Conservation (phyloP, 495 filamentous ascomycete species). For the Usnea hakonensis region DNA sequence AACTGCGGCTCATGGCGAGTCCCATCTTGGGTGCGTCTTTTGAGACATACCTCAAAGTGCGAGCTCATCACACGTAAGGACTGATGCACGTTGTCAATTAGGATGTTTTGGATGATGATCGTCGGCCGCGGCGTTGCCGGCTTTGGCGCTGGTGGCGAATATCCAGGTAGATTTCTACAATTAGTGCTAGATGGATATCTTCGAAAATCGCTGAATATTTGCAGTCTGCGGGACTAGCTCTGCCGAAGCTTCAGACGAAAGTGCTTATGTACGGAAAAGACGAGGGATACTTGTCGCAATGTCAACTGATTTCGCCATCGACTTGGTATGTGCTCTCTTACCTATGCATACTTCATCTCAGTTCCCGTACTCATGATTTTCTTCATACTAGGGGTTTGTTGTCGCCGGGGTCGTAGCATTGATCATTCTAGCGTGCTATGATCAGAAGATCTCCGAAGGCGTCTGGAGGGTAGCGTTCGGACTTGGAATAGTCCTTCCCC, state of each 20-base stretch:
- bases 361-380: neutral
- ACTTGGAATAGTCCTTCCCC: conserved; percentile 2
- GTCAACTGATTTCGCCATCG: conserved; percentile 6
- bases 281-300: conserved; percentile 1
- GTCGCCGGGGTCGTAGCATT: neutral
- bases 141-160: conserved; percentile 33
- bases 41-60: too few relatives aligned
- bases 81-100: neutral
- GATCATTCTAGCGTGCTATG: neutral
- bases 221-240: conserved; percentile 5
- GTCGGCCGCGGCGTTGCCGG: conserved; percentile 45
- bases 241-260: conserved; percentile 4
- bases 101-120: conserved; percentile 34
- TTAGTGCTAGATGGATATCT: neutral
- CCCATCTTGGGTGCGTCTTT: neutral
- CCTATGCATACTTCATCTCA: neutral
- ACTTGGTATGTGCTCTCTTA: neutral
- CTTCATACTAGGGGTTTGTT: neutral
- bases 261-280: neutral
- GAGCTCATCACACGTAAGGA: neutral
- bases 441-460: conserved; percentile 6
- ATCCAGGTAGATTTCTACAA: neutral
- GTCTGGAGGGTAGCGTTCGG: conserved; percentile 9
- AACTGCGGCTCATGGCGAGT: conserved; percentile 1
- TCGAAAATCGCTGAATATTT: neutral